Percentiles rank a stretch among this genome's conserved stretches.
phyloP scores from a whole-genome alignment of 179 eudicot genomes.

The Spinacia oleracea region DNA sequence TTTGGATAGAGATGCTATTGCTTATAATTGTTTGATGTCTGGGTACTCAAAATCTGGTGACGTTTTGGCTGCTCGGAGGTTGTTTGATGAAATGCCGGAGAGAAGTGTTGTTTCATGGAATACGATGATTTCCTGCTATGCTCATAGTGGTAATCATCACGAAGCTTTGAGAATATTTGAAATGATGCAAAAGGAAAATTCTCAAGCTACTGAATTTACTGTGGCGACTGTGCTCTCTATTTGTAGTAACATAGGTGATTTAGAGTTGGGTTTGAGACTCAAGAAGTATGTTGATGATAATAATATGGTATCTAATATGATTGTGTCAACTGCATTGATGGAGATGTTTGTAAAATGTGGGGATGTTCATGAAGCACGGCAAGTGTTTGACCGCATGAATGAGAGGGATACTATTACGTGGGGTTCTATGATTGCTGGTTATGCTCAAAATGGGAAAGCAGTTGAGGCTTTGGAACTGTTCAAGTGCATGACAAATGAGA shows the following conservation, averaged over 20 bases:
- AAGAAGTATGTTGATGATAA: conserved; percentile 47
- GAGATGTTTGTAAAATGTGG: conserved; percentile 75
- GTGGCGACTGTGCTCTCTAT: conserved; percentile 51
- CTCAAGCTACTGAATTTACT: conserved; percentile 47
- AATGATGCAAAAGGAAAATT: conserved; percentile 40
- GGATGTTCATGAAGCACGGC: conserved; percentile 54
- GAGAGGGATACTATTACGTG: conserved; percentile 53
- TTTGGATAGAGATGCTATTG: conserved; percentile 41
- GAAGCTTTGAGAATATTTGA: conserved; percentile 54
- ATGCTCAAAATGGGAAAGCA: conserved; percentile 58
- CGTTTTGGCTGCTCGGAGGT: conserved; percentile 38
- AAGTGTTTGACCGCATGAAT: conserved; percentile 48
- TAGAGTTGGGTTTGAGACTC: conserved; percentile 50
- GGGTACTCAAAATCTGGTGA: conserved; percentile 51
- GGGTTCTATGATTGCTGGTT: conserved; percentile 71
- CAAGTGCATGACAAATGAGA: conserved; percentile 40
- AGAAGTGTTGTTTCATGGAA: conserved; percentile 60
- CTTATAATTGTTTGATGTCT: conserved; percentile 56
- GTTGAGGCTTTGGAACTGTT: conserved; percentile 56
- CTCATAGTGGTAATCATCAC: conserved; percentile 39
- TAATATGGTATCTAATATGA: conserved; percentile 42
- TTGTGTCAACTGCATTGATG: conserved; percentile 57
- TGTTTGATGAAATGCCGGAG: conserved; percentile 58
- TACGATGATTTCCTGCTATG: conserved; percentile 54
- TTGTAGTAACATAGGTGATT: conserved; percentile 50